Conservation (phyloP, 192 early-diverging fungal species). For the Phlyctochytrium bullatum region DNA sequence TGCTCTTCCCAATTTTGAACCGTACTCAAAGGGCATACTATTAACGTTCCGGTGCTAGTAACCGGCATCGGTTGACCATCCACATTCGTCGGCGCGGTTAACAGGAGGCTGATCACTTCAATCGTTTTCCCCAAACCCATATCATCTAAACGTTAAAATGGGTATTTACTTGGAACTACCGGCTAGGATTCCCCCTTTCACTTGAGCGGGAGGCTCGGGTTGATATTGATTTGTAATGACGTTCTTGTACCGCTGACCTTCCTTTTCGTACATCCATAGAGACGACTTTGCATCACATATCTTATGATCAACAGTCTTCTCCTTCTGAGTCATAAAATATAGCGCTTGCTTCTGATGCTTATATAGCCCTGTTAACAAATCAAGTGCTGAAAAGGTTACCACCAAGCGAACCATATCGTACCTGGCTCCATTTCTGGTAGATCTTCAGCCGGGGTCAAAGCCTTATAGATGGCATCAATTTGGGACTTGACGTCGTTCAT, state of each 20-base stretch:
- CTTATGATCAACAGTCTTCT: constrained; percentile 61
- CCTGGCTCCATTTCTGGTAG: constrained; percentile 55
- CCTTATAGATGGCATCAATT: constrained; percentile 62
- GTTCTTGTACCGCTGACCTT: constrained; percentile 44
- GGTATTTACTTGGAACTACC: constrained; percentile 14
- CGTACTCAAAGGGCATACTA: constrained; percentile 69
- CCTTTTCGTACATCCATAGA: constrained; percentile 36
- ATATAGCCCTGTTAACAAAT: constrained; percentile 56
- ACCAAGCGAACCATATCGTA: constrained; percentile 5
- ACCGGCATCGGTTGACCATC: too few relatives aligned
- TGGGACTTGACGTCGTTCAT: constrained; percentile 30
- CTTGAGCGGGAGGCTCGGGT: constrained; percentile 40
- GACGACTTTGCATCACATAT: constrained; percentile 43
- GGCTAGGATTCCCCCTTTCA: constrained; percentile 61
- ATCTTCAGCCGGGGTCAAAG: constrained; percentile 46
- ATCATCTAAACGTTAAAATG: constrained; percentile 38
- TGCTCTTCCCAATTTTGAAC: constrained; percentile 77
- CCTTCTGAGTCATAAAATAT: constrained; percentile 73
- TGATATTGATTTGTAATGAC: constrained; percentile 49
- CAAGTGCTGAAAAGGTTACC: constrained; percentile 22
- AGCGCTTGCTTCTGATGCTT: constrained; percentile 83
- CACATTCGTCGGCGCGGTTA: too few relatives aligned
- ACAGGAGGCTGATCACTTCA: constrained; percentile 46
- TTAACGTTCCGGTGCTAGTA: constrained; percentile 65
- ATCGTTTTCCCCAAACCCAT: constrained; percentile 58